Conservation (phyloP, 2,329 filamentous ascomycete species). For the Stemphylium beticola region DNA sequence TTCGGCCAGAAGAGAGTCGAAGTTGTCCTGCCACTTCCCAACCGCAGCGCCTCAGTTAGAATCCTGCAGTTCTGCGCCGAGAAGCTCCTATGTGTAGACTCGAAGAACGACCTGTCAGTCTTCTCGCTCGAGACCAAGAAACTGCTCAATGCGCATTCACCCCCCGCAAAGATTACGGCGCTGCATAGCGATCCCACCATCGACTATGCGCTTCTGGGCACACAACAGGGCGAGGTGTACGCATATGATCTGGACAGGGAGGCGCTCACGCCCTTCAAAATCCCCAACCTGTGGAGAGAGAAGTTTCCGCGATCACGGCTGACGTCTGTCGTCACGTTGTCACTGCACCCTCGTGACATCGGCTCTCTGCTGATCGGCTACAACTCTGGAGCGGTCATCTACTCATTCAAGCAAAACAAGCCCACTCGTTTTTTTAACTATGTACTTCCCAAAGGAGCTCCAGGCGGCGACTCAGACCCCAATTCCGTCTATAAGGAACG, state of each 20-base stretch:
- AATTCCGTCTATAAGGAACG: constrained; percentile 66
- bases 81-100: constrained; percentile 83
- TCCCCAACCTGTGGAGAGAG: constrained; percentile 86
- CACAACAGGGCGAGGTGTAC: constrained; percentile 81
- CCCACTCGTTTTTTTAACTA: constrained; percentile 83
- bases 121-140: constrained; percentile 78
- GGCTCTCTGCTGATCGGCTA: constrained; percentile 93
- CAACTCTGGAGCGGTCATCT: constrained; percentile 82
- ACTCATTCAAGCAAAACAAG: constrained; percentile 91
- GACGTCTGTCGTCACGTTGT: constrained; percentile 73
- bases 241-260: constrained; percentile 93
- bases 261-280: constrained; percentile 74
- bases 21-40: constrained; percentile 73
- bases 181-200: constrained; percentile 86
- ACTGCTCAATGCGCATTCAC: constrained; percentile 71
- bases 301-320: constrained; percentile 71
- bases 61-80: constrained; percentile 84
- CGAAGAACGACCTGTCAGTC: constrained; percentile 81
- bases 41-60: constrained; percentile 72
- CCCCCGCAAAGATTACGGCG: constrained; percentile 76
- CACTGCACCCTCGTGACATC: constrained; percentile 89
- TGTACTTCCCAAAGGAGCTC: constrained; percentile 77
- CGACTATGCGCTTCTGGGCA: constrained; percentile 89
- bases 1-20: constrained; percentile 83
- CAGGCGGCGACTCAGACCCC: constrained; percentile 75